Evolutionary conservation across 352 stramenopile genomes (phyloP).

Genomic region (Hyaloperonospora arabidopsidis): DNA sequence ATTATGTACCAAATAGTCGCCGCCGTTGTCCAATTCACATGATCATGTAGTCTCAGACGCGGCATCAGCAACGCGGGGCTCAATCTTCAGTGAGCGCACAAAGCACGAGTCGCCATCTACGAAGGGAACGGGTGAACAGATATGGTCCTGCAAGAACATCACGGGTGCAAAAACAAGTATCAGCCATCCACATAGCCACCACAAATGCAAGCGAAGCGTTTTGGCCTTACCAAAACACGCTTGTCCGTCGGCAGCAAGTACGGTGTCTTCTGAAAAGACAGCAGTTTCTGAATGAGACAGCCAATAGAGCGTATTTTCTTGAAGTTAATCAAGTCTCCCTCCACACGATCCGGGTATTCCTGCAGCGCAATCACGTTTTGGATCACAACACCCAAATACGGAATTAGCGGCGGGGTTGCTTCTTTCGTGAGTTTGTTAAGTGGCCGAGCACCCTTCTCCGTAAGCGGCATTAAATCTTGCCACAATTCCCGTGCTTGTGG

Average conservation of each 20-base stretch:
- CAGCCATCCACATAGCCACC: not conserved
- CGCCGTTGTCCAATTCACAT: not conserved
- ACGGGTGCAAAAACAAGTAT: not conserved
- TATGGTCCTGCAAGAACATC: slow-evolving; percentile 43
- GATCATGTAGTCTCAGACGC: slow-evolving; percentile 11
- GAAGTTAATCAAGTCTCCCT: slow-evolving; percentile 80
- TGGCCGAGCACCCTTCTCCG: slow-evolving; percentile 69
- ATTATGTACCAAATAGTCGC: not conserved
- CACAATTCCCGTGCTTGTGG: slow-evolving; percentile 67
- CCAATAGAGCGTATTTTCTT: slow-evolving; percentile 82
- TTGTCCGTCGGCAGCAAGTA: slow-evolving; percentile 77
- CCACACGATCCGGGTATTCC: slow-evolving; percentile 71
- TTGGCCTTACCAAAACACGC: slow-evolving; percentile 57
- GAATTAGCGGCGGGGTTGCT: slow-evolving; percentile 55
- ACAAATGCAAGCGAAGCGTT: not conserved
- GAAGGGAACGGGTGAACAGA: slow-evolving; percentile 62
- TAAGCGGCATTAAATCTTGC: slow-evolving; percentile 78
- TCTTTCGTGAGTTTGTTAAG: slow-evolving; percentile 80
- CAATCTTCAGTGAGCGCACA: slow-evolving; percentile 67
- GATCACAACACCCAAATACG: slow-evolving; percentile 80
- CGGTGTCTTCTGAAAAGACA: slow-evolving; percentile 64
- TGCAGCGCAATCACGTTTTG: slow-evolving; percentile 80
- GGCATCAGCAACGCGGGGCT: slow-evolving; percentile 60
- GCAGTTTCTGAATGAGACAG: slow-evolving; percentile 43
- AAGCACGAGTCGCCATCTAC: slow-evolving; percentile 70